phyloP scores from a whole-genome alignment of 2,329 filamentous ascomycete genomes.

The Triangularia setosa region DNA sequence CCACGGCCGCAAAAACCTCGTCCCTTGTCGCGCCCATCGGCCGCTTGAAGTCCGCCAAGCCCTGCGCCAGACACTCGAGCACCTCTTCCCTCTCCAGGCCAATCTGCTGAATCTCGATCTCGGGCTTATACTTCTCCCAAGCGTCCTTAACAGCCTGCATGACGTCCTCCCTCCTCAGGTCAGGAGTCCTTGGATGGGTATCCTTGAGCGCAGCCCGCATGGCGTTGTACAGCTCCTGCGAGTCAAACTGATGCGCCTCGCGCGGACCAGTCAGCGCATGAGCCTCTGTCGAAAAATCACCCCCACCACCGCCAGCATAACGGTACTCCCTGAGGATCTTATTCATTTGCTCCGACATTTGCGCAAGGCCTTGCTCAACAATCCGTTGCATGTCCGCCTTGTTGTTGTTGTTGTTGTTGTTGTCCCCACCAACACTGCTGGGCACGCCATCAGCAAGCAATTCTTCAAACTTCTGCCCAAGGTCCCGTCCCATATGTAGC shows the following conservation, averaged over 20 bases:
- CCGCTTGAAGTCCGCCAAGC: slow-evolving; percentile 70
- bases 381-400: slow-evolving; percentile 72
- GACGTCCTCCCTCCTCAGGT: slow-evolving; percentile 76
- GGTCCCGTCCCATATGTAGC: slow-evolving; percentile 87
- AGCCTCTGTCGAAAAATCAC: not conserved
- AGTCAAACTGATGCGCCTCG: slow-evolving; percentile 50
- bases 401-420: slow-evolving; percentile 43
- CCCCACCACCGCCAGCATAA: not conserved
- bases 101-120: slow-evolving; percentile 85
- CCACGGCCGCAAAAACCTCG: slow-evolving; percentile 79
- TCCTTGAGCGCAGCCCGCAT: slow-evolving; percentile 72
- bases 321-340: slow-evolving; percentile 72
- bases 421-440: slow-evolving; percentile 27
- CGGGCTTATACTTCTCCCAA: slow-evolving; percentile 91
- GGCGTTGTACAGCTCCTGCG: slow-evolving; percentile 80
- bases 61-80: slow-evolving; percentile 79
- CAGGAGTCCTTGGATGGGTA: slow-evolving; percentile 47
- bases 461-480: slow-evolving; percentile 81
- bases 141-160: slow-evolving; percentile 83
- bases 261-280: not conserved
- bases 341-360: slow-evolving; percentile 82
- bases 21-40: slow-evolving; percentile 67
- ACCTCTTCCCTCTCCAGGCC: slow-evolving; percentile 89
- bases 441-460: slow-evolving; percentile 36
- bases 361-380: slow-evolving; percentile 73